Evolutionary conservation across 768 basidiomycete genomes (phyloP).

Genomic region (Cantharellus cinnabarinus): DNA sequence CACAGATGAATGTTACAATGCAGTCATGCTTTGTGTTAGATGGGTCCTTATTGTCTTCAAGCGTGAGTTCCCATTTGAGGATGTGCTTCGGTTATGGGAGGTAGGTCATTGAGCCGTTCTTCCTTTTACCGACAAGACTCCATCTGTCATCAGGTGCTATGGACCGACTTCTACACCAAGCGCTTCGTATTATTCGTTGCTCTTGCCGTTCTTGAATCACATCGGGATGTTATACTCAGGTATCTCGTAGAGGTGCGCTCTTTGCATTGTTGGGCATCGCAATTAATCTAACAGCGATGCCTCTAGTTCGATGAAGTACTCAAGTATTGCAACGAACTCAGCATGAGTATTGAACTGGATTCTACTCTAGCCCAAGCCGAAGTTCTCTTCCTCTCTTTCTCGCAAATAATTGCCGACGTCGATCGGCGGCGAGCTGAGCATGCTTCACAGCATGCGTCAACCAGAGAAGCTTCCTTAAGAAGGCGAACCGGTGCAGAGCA

Average conservation of each 20-base stretch:
- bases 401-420: constrained; percentile 71
- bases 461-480: too few relatives aligned
- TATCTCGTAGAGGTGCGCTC: constrained; percentile 74
- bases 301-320: constrained; percentile 54
- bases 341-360: constrained; percentile 94
- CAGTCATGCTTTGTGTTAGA: constrained; percentile 20
- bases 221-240: constrained; percentile 84
- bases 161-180: constrained; percentile 80
- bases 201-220: constrained; percentile 81
- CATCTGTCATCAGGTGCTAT: constrained; percentile 25
- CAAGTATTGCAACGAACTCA: constrained; percentile 83
- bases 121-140: neutral
- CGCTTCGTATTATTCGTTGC: constrained; percentile 87
- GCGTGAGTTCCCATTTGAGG: constrained; percentile 85
- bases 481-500: too few relatives aligned
- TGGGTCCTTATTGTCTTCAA: constrained; percentile 92
- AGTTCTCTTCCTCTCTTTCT: constrained; percentile 84
- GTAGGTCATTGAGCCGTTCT: constrained; percentile 14
- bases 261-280: neutral
- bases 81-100: constrained; percentile 85
- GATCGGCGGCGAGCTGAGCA: constrained; percentile 53
- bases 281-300: neutral
- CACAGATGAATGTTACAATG: neutral
- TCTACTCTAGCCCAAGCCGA: constrained; percentile 91
- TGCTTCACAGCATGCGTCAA: neutral